A percentile compares a stretch with the other conserved stretches of the same genome.
Evolutionary conservation across 441 rosid species (phyloP).

Genomic region (Raphanus hybrid): DNA sequence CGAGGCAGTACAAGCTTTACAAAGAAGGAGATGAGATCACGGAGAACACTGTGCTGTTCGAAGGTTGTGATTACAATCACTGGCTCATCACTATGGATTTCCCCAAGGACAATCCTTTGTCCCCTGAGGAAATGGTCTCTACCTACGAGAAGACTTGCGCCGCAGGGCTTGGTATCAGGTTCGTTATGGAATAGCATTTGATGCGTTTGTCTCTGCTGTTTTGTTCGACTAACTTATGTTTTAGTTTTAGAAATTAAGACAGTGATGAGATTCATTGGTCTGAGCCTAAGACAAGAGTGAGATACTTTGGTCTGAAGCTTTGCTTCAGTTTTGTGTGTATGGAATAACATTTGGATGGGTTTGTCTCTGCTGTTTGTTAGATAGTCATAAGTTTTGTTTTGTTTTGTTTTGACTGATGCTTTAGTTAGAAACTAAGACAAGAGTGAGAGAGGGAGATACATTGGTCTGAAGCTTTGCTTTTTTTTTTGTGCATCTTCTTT

Average conservation of each 20-base stretch:
- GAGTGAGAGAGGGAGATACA: not conserved
- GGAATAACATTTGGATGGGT: not conserved
- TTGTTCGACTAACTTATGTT: no score
- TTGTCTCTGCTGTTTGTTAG: no score
- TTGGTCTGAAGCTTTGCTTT: slow-evolving; percentile 4
- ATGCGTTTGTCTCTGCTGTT: not conserved
- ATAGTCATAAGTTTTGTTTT: no score
- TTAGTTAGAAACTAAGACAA: not conserved
- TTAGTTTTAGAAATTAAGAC: no score
- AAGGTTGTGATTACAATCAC: slow-evolving; percentile 80
- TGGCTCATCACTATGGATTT: slow-evolving; percentile 81
- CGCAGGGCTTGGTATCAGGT: slow-evolving; percentile 46
- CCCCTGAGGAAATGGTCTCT: slow-evolving; percentile 73
- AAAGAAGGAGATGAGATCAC: slow-evolving; percentile 74
- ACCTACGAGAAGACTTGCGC: slow-evolving; percentile 71
- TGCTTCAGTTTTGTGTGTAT: not conserved
- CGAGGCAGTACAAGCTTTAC: slow-evolving; percentile 48
- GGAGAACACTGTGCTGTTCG: slow-evolving; percentile 63
- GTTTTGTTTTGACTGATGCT: no score
- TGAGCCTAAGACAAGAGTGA: not conserved
- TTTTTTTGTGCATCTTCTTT: not conserved
- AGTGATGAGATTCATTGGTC: not conserved
- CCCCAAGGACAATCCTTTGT: slow-evolving; percentile 55
- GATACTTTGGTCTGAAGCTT: not conserved
- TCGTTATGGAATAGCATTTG: not conserved